Evolutionary conservation across 106 monocot species (phyloP).

Genomic region (Phalaenopsis aphrodite): DNA sequence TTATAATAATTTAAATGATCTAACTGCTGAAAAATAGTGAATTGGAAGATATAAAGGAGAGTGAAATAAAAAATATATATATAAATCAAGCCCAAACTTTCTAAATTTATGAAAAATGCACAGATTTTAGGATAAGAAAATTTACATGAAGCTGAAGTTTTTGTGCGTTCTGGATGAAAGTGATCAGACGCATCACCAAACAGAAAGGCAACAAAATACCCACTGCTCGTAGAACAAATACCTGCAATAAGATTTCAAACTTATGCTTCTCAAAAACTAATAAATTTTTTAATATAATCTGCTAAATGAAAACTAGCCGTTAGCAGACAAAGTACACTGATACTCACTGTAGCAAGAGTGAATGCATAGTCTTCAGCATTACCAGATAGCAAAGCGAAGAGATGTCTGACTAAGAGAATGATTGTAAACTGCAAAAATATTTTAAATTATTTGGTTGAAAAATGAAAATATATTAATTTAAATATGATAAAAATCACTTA

Average conservation of each 20-base stretch:
- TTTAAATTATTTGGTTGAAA: background rate
- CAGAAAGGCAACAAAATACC: constrained; percentile 63
- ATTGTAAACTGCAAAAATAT: constrained; percentile 31
- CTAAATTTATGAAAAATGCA: too few species aligned
- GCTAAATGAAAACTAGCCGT: too few species aligned
- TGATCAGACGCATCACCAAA: constrained; percentile 36
- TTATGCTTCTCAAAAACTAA: background rate
- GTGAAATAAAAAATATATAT: background rate
- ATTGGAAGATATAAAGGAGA: background rate
- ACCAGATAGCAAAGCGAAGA: constrained; percentile 25
- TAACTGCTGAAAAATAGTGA: background rate
- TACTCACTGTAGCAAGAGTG: constrained; percentile 42
- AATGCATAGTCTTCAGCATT: constrained; percentile 37
- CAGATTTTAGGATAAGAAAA: background rate
- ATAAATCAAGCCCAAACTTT: background rate
- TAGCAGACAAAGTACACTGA: background rate
- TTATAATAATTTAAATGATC: background rate
- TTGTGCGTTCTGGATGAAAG: constrained; percentile 29
- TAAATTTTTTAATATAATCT: background rate
- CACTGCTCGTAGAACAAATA: constrained; percentile 40
- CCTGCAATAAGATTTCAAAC: constrained; percentile 17
- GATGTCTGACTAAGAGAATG: constrained; percentile 35
- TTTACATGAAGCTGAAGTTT: constrained; percentile 9
- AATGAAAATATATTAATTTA: background rate
- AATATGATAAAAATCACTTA: constrained; percentile 9